phyloP scores from a whole-genome alignment of 2,329 filamentous ascomycete genomes.

The Seiridium unicorne region DNA sequence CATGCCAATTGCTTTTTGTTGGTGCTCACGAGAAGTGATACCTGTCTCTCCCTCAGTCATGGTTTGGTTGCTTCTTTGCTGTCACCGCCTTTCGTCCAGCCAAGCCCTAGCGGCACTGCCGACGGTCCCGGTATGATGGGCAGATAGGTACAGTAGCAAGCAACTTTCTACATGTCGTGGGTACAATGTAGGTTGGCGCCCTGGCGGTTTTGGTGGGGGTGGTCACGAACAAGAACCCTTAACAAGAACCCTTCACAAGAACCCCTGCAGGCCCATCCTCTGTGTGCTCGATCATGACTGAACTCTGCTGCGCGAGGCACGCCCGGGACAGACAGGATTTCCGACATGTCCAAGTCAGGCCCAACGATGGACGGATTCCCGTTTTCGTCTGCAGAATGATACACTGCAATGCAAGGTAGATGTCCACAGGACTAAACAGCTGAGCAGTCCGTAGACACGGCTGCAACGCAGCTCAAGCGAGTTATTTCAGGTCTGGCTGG shows the following conservation, averaged over 20 bases:
- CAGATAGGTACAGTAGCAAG: no score
- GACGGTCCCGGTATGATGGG: no score
- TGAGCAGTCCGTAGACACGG: neutral
- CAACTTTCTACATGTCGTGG: no score
- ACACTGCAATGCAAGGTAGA: neutral
- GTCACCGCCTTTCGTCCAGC: neutral
- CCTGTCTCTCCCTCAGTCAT: neutral
- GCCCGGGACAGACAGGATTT: no score
- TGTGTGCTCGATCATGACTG: no score
- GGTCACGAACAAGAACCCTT: no score
- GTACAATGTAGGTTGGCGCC: no score
- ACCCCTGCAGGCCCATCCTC: no score
- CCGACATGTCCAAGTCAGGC: no score
- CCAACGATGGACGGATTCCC: neutral
- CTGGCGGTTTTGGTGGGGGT: no score
- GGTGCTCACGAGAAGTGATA: neutral
- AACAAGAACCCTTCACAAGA: no score
- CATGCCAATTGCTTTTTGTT: neutral
- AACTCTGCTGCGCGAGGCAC: no score
- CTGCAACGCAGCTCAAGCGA: neutral
- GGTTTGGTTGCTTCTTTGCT: neutral
- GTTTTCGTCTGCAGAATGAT: neutral
- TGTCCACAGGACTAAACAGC: neutral
- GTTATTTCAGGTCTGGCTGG: neutral
- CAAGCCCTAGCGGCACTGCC: neutral